Conservation (phyloP, 176 grass and related monocot species). For the Eleusine indica region DNA sequence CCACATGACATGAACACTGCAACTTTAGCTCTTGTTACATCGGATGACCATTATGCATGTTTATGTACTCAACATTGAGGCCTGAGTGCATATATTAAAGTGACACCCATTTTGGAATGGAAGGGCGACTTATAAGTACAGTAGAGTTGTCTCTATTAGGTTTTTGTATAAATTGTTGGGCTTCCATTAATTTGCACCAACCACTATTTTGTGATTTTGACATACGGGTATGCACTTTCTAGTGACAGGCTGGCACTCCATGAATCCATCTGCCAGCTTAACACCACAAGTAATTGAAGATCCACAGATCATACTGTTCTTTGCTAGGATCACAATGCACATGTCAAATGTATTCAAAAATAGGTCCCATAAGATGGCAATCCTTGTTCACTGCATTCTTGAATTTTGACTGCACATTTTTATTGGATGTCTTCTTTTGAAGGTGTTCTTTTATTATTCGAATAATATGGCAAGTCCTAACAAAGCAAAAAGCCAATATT, state of each 20-base stretch:
- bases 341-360: background rate
- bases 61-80: background rate
- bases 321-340: background rate
- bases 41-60: background rate
- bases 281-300: background rate
- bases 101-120: background rate
- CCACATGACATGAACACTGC: background rate
- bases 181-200: background rate
- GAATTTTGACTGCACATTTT: background rate
- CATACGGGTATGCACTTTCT: background rate
- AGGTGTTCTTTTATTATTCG: background rate
- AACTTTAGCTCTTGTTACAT: background rate
- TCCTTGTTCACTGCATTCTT: background rate
- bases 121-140: background rate
- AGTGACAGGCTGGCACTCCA: background rate
- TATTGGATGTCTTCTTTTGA: background rate
- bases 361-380: background rate
- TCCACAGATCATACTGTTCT: background rate
- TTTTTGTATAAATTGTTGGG: background rate
- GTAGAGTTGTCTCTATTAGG: background rate
- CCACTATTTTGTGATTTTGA: background rate
- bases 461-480: constrained; percentile 10
- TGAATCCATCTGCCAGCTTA: background rate
- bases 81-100: background rate
- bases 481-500: background rate